Conservation (phyloP, 768 basidiomycete species). For the Multifurca ochricompacta region DNA sequence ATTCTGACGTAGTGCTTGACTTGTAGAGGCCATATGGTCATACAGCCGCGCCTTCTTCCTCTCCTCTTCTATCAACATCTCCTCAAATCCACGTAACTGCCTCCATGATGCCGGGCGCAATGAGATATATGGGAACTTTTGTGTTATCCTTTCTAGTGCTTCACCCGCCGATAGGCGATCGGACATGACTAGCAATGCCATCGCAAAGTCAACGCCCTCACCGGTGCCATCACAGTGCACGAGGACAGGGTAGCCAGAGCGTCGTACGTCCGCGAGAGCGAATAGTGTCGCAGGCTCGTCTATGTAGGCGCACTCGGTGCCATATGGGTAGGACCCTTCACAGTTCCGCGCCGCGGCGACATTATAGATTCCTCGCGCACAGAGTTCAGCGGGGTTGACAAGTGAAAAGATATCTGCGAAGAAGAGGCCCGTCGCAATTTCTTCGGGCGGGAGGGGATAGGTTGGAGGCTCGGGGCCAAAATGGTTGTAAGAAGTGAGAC, state of each 20-base stretch:
- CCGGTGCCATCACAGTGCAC: conserved; percentile 16
- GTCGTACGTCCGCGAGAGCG: conserved; percentile 14
- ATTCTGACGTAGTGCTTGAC: conserved; percentile 7
- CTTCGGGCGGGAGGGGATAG: conserved; percentile 7
- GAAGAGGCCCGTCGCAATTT: conserved; percentile 8
- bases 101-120: conserved; percentile 4
- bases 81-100: conserved; percentile 12
- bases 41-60: conserved; percentile 9
- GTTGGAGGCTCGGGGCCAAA: conserved; percentile 11
- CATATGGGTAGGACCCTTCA: conserved; percentile 11
- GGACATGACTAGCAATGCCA: conserved; percentile 9
- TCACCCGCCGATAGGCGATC: conserved; percentile 12
- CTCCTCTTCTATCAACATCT: conserved; percentile 15
- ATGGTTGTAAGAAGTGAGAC: conserved; percentile 1
- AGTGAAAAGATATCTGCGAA: conserved; percentile 17
- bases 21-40: conserved; percentile 6
- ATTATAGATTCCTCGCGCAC: conserved; percentile 7
- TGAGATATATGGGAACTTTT: conserved; percentile 9
- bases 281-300: conserved; percentile 16
- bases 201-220: conserved; percentile 14
- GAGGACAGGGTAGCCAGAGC: conserved; percentile 9
- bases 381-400: conserved; percentile 7
- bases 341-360: conserved; percentile 10
- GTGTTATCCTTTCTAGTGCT: neutral
- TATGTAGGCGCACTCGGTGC: conserved; percentile 11